Base-by-base conservation (phyloP, 225 moss, liverwort and hornwort genomes). In the Marchantia paleacea region DNA sequence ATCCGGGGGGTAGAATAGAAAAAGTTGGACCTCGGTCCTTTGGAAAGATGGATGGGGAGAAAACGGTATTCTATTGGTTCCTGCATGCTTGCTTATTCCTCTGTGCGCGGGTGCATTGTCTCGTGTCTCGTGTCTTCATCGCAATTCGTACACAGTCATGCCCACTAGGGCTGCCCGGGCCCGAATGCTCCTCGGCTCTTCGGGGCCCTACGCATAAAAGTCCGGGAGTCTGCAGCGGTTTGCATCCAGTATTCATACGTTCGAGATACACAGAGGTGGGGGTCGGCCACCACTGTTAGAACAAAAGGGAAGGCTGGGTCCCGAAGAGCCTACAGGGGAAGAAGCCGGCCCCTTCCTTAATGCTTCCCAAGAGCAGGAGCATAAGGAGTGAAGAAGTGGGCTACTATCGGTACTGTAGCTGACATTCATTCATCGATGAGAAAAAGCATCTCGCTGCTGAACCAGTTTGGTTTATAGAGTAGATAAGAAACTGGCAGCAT, bases 301-400 rank as follows among this genome's bases (percentile, higher is more conserved):
- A 30, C 39, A 31, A 39, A 26, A n/a, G n/a, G 39, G 69, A 31
- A 69, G 69, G 39, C 64, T 64, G 64, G 69, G 30, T 69, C 69
- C 30, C 69, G 13, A 69, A 47, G 69, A 30, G 69, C 69, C 69
- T 13, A 47, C 30, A 69, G 69, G n/a, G 14, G 69, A 69, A 26
- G 68, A 31, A 69, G 30, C 69, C 16, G 69, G 0, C 69, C 69
- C 69, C 31, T 69, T 13, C 69, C 31, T 69, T 30, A 30, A 16
- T 39, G 69, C 69, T 69, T 69, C 39, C 13, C 39, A 47, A 7
- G 4, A 31, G 39, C 18, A 1, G 63, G 22, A 3, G 63, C 63
- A 63, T 63, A 63, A 63, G 65, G 2, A 65, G 65, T 65, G 65
- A 65, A 65, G 7, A 65, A 26, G 25, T 65, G 65, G 65, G 65